Conservation (phyloP, 2,329 filamentous ascomycete genomes). For the Zymoseptoria ardabiliae region DNA sequence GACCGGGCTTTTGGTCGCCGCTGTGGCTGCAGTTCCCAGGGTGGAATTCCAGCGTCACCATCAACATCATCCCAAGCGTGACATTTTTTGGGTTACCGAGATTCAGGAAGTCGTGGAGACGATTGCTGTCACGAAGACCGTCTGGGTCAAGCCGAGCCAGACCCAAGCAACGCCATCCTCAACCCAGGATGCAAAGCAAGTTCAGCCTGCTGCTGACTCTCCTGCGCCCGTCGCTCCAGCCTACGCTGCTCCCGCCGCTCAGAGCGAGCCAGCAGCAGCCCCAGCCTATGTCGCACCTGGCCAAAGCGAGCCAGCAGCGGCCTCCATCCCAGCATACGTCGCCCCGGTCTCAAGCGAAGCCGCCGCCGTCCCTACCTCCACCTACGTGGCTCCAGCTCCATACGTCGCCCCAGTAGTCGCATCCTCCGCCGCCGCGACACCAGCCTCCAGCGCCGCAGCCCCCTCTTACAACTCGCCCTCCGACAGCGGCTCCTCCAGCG, state of each 20-base stretch:
- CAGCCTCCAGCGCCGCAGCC: constrained; percentile 12
- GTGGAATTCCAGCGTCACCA: constrained; percentile 11
- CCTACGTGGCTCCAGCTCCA: constrained; percentile 13
- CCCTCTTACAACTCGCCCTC: constrained; percentile 8
- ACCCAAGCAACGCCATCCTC: constrained; percentile 15
- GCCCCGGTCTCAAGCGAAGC: constrained; percentile 14
- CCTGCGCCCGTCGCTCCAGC: not conserved
- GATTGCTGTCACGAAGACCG: constrained; percentile 41
- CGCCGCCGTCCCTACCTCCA: constrained; percentile 1
- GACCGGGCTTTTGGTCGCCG: constrained; percentile 24
- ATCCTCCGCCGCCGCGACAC: constrained; percentile 21
- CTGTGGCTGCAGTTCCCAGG: constrained; percentile 27
- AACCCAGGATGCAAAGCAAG: constrained; percentile 2
- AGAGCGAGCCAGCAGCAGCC: constrained; percentile 5
- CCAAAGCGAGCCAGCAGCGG: constrained; percentile 10
- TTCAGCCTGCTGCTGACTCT: constrained; percentile 1
- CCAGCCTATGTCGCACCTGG: constrained; percentile 21
- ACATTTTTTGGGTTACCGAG: constrained; percentile 45
- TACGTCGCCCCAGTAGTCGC: constrained; percentile 17
- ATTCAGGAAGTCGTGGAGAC: constrained; percentile 43
- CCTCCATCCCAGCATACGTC: constrained; percentile 17
- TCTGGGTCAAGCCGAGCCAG: constrained; percentile 37
- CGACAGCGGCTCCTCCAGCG: constrained; percentile 6
- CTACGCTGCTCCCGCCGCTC: constrained; percentile 6
- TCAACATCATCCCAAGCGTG: constrained; percentile 29